phyloP scores from a whole-genome alignment of 2,329 filamentous ascomycete species.

The Xylaria sp. region DNA sequence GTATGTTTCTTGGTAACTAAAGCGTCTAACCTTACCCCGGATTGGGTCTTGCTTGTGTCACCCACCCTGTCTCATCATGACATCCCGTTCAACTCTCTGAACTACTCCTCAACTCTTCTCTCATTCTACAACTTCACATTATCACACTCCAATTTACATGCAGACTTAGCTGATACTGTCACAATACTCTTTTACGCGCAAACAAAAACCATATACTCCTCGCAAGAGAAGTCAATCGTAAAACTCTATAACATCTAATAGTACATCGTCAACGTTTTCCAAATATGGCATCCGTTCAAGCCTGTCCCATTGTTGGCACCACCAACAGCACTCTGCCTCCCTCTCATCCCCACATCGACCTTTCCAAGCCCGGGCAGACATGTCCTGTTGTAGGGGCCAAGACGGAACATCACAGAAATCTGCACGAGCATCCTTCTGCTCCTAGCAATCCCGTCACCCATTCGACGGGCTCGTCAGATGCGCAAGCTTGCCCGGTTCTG shows the following conservation, averaged over 20 bases:
- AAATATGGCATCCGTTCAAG: constrained; percentile 48
- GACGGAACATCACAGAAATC: constrained; percentile 54
- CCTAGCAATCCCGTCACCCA: constrained; percentile 41
- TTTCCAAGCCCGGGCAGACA: constrained; percentile 53
- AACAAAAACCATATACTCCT: neutral
- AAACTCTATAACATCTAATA: constrained; percentile 7
- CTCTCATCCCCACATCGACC: constrained; percentile 53
- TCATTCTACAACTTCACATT: neutral
- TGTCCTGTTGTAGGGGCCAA: constrained; percentile 56
- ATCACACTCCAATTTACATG: neutral
- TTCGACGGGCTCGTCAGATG: constrained; percentile 47
- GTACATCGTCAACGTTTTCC: neutral
- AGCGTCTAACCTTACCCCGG: constrained; percentile 3
- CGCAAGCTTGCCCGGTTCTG: constrained; percentile 53
- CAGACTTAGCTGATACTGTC: neutral
- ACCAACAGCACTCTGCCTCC: constrained; percentile 55
- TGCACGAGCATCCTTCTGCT: constrained; percentile 54
- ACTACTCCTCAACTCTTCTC: neutral
- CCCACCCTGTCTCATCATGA: neutral
- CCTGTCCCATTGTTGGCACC: constrained; percentile 55
- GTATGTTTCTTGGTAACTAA: neutral
- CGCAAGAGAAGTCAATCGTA: neutral
- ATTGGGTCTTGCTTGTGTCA: constrained; percentile 1
- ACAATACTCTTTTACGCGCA: neutral
- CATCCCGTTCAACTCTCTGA: neutral